Conservation (phyloP, 202 grass and related monocot genomes). For the Bolboschoenoplectus hybrid region DNA sequence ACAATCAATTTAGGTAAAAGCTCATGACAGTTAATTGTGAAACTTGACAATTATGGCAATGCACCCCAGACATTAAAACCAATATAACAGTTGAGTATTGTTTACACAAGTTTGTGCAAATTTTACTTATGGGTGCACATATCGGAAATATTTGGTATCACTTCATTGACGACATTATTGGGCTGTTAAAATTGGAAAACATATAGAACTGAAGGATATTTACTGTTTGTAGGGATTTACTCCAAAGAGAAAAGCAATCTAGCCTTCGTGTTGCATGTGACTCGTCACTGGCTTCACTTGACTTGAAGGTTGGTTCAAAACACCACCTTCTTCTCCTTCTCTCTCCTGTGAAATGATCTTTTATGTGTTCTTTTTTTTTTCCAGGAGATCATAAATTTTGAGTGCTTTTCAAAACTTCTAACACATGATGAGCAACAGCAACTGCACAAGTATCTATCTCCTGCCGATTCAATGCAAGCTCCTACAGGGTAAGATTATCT, state of each 20-base stretch:
- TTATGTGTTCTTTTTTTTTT: conserved; percentile 35
- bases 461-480: conserved; percentile 47
- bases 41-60: conserved; percentile 15
- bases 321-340: conserved; percentile 28
- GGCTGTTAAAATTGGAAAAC: not conserved
- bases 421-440: conserved; percentile 61
- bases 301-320: conserved; percentile 57
- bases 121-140: not conserved
- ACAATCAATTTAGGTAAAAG: not conserved
- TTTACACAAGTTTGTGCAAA: not conserved
- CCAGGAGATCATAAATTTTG: conserved; percentile 64
- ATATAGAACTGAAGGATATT: conserved; percentile 18
- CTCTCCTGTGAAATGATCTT: conserved; percentile 38
- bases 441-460: conserved; percentile 64
- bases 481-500: conserved; percentile 48
- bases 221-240: conserved; percentile 62
- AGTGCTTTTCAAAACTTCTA: conserved; percentile 55
- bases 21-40: conserved; percentile 22
- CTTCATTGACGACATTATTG: not conserved
- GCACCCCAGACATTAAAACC: not conserved
- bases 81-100: not conserved
- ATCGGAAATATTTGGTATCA: not conserved
- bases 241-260: conserved; percentile 52
- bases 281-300: conserved; percentile 57
- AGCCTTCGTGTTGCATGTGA: conserved; percentile 52